phyloP scores from a whole-genome alignment of 208 protist species.

The Leishmania lainsoni region DNA sequence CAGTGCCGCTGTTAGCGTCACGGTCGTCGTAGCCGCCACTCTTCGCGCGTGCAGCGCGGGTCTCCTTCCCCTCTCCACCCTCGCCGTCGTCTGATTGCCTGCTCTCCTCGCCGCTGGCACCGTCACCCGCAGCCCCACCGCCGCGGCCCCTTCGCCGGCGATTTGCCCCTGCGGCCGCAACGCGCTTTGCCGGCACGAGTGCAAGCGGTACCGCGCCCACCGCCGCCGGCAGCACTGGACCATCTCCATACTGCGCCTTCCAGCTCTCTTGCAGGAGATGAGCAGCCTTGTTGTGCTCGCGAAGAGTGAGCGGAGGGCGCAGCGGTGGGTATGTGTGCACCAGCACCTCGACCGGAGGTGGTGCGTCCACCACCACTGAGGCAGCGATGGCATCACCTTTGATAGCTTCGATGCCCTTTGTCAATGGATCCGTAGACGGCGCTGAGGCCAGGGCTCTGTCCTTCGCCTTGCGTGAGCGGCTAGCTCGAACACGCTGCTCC shows the following conservation, averaged over 20 bases:
- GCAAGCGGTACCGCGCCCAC: constrained; percentile 44
- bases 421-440: not conserved
- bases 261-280: constrained; percentile 43
- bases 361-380: constrained; percentile 1
- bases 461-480: constrained; percentile 9
- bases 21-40: not conserved
- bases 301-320: constrained; percentile 52
- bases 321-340: constrained; percentile 53
- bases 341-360: constrained; percentile 16
- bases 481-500: not conserved
- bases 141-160: constrained; percentile 4
- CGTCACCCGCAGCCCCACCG: constrained; percentile 4
- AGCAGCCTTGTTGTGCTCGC: constrained; percentile 50
- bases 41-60: not conserved
- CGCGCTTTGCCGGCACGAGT: constrained; percentile 26
- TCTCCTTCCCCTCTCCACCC: constrained; percentile 3
- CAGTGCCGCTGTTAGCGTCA: not conserved
- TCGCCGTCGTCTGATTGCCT: constrained; percentile 1
- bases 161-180: not conserved
- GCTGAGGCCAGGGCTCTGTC: not conserved
- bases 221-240: constrained; percentile 38
- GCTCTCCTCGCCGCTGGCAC: not conserved
- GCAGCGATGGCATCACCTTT: not conserved
- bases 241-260: constrained; percentile 36
- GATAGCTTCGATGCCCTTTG: not conserved